Conservation (phyloP, 108 stramenopile genomes). For the Chaetoceros tenuissimus region DNA sequence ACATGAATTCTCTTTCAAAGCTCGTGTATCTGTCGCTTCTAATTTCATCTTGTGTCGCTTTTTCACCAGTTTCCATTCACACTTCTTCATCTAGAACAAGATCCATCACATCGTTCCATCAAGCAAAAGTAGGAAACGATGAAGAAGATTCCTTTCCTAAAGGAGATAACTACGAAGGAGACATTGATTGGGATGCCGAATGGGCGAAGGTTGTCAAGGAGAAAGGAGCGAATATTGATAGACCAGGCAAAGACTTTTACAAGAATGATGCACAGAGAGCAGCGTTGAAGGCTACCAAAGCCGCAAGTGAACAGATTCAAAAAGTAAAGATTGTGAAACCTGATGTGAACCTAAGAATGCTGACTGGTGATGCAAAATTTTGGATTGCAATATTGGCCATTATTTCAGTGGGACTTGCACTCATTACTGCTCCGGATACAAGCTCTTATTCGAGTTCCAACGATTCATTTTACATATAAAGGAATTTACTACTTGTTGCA, state of each 20-base stretch:
- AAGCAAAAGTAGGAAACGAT: neutral
- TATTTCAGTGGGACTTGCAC: neutral
- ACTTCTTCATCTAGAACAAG: too few species aligned
- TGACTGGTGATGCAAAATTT: neutral
- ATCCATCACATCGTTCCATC: too few species aligned
- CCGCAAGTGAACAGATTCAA: slow-evolving; percentile 16
- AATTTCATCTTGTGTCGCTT: too few species aligned
- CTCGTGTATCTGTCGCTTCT: too few species aligned
- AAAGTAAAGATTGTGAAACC: slow-evolving; percentile 13
- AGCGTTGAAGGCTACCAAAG: slow-evolving; percentile 41
- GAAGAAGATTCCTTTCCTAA: neutral
- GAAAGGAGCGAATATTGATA: slow-evolving; percentile 8
- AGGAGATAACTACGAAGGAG: slow-evolving; percentile 15
- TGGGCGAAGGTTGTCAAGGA: slow-evolving; percentile 50
- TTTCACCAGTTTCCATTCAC: too few species aligned
- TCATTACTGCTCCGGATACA: neutral
- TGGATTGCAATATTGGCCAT: neutral
- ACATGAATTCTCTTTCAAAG: too few species aligned
- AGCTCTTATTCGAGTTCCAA: neutral
- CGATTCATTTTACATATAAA: slow-evolving; percentile 3
- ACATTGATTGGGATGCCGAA: slow-evolving; percentile 51
- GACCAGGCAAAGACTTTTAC: slow-evolving; percentile 51
- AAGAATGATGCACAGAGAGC: slow-evolving; percentile 48
- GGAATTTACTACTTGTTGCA: too few species aligned
- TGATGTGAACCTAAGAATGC: slow-evolving; percentile 15